Evolutionary conservation across 148 eudicot species (phyloP), one percentile per base, ranked within the genome.

Genomic region (Amaranthus cruentus): DNA sequence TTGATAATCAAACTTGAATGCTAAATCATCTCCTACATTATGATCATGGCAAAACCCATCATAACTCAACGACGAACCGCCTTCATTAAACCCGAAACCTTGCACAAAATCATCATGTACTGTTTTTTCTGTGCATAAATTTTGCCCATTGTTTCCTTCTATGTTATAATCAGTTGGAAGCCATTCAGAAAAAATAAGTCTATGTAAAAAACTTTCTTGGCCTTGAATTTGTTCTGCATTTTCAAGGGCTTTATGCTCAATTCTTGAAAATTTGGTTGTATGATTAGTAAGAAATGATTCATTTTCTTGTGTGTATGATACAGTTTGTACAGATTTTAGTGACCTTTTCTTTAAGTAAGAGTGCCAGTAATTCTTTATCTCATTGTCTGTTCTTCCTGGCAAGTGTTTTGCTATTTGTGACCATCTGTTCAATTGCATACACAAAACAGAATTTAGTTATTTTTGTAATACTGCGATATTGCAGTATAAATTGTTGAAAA

Each of bases 341-440:
- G 43, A 14, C 66, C 28, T 65, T 72, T 80, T 90, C 83, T 86
- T 87, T 43, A 90, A 68, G 69, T 82, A 82, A 14, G 91, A 84
- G 66, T 87, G 91, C 95, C 95, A 90, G 60, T 84, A 70, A 71
- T 90, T 90, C 74, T 90, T 90, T 62, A 90, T 83, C 81, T 90
- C 95, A 21, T 90, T 90, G 56, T 90, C 95, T 3, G 95, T 90
- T 66, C 95, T 86, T 77, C 95, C 95, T 0, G 91, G 88, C 61
- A 90, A 74, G 51, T 83, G 81, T 44, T 86, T 85, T 57, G 95
- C 88, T 70, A 90, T 90, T 62, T 84, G 91, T 69, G 95, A 86
- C 95, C 95, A 90, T 85, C 95, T 90, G 72, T 48, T n/a, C 55
- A 18, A 70, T 55, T 69, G 9, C 42, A 48, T 62, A 53, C 14